Evolutionary conservation across 257 asterid genomes (phyloP), one percentile per base, ranked within the genome.

Genomic region (Penstemon davidsonii): DNA sequence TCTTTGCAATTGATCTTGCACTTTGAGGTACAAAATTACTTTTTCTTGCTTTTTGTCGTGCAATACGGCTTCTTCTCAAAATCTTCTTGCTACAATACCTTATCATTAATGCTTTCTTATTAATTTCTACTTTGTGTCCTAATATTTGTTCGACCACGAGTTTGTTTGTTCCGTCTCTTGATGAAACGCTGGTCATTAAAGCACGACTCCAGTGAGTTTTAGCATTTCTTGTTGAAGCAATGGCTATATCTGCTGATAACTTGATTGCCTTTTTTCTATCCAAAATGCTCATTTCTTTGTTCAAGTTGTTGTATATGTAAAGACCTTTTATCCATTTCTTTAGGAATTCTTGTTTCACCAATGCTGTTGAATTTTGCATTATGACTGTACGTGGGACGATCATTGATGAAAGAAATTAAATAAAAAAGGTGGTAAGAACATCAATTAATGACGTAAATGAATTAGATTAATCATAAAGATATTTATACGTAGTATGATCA

Each of bases 261-360:
- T 88, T 91, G 8, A 91, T 91, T 52, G 88, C 92, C 41, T 70
- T 81, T 61, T 85, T 88, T 8, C 96, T 71, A 11, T 91, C 93
- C 15, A 67, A 53, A 49, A 80, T 46, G 67, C 75, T 82, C 96
- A 85, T 88, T 11, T 83, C 76, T 25, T 75, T 75, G 49, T 80
- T 91, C 59, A 74, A 60, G 5, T 49, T 47, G 57, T 45, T 74
- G 84, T 75, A 87, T 63, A 75, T 62, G 49, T 76, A 75, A n/a
- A 91, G 82, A 18, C 96, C 95, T 80, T 84, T 86, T 54, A 79
- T 71, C 97, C 97, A 91, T 75, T 84, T 91, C 60, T 66, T 79
- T 75, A 86, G 76, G 85, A 91, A 88, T 64, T 91, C 97, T 66
- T 75, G 83, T 79, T 76, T 86, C 55, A 83, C 56, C 77, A 74